Base-by-base conservation (phyloP, 2,329 filamentous ascomycete genomes). In the Fusarium tupiense region DNA sequence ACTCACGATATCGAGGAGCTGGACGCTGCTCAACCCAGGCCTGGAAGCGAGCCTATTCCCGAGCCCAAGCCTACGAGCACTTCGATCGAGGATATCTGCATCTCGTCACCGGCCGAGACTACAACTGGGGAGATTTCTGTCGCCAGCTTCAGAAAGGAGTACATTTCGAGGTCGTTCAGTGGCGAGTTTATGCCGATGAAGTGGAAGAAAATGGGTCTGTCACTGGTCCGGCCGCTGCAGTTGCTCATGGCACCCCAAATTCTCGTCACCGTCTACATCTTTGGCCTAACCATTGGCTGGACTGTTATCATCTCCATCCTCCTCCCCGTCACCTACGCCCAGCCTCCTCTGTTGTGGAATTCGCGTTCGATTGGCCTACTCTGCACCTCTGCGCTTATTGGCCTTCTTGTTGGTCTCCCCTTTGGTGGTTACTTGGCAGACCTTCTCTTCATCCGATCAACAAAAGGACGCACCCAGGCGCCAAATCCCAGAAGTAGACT, bases 211-310 rank as follows among this genome's bases (percentile, higher is more conserved):
- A 56, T 64, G 40, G 22, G 16, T 1, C 19, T 38, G 5, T 31
- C 33, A 19, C 3, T 67, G 5, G 6, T 66, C 0, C 50, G 11
- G 1, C 64, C 64, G 6, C 20, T 66, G 2, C 43, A 59, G 4
- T 38, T 67, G 0, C 24, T 66, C 5, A 24, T 38, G 3, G 29
- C 24, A 29, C 64, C 64, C 5, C 64, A 67, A 5, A 61, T 67
- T 4, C 43, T 66, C 0, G 50, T 66, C 14, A 66, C 61, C 8
- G 61, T 66, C 2, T 67, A 67, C 9, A 16, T 67, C 2, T 67
- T 66, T 22, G 64, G 64, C 12, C 31, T 67, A 0, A 67, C 64
- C 1, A 67, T 67, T 29, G 61, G 64, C n/a, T 67, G 64, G 64
- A 67, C 64, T 10, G 61, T 67, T 4, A 67, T 67, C 0, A 44